Conservation (phyloP, 768 basidiomycete genomes). For the Pluteus cervinus region DNA sequence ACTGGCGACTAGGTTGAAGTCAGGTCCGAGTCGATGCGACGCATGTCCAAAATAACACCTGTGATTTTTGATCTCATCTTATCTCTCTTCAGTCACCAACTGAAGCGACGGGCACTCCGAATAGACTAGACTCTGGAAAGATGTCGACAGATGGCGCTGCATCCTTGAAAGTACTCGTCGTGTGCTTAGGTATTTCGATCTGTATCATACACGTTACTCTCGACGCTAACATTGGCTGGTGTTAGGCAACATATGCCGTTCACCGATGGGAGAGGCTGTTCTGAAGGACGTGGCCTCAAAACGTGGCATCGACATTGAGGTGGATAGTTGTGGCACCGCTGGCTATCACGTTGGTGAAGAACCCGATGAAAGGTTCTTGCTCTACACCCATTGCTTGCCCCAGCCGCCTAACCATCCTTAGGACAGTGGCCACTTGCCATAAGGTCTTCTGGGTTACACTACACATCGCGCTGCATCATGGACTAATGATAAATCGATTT, state of each 20-base stretch:
- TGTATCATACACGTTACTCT: neutral
- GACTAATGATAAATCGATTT: constrained; percentile 6
- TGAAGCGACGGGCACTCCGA: neutral
- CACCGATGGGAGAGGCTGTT: constrained; percentile 91
- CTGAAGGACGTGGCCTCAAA: constrained; percentile 60
- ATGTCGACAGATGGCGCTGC: constrained; percentile 20
- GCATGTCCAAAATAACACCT: too few species aligned
- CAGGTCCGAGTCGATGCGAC: too few species aligned
- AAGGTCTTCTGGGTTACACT: constrained; percentile 35
- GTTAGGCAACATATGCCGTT: constrained; percentile 79
- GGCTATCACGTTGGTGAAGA: constrained; percentile 80
- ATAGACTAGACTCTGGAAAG: constrained; percentile 8
- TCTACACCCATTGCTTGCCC: constrained; percentile 2
- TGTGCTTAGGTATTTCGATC: constrained; percentile 49
- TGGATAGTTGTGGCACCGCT: constrained; percentile 84
- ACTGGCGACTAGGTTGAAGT: too few species aligned
- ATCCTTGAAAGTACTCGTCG: constrained; percentile 56
- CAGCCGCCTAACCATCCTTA: constrained; percentile 15
- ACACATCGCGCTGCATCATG: neutral
- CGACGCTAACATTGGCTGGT: constrained; percentile 6
- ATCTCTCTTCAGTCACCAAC: neutral
- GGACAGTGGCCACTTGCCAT: constrained; percentile 64
- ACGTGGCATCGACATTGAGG: constrained; percentile 58
- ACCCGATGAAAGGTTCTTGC: constrained; percentile 50
- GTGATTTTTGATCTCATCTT: constrained; percentile 1